phyloP scores from a whole-genome alignment of 768 basidiomycete genomes.

The Clitopilus hobsonii region DNA sequence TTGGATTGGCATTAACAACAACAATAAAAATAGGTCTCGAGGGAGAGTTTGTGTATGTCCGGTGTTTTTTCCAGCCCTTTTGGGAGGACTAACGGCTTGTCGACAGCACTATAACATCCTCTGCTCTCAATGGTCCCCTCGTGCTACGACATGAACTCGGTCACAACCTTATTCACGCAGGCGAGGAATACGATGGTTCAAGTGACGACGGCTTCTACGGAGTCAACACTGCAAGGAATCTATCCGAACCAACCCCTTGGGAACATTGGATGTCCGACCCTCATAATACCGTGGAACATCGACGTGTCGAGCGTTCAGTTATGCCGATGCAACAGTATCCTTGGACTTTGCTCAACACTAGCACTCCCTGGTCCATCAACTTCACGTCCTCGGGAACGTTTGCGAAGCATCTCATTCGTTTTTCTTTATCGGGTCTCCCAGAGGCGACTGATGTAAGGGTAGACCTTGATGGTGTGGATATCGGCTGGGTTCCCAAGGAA shows the following conservation, averaged over 20 bases:
- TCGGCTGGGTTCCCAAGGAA: conserved; percentile 54
- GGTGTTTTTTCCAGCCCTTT: background rate
- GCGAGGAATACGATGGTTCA: conserved; percentile 83
- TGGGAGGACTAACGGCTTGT: background rate
- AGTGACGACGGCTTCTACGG: conserved; percentile 58
- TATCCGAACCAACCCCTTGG: conserved; percentile 51
- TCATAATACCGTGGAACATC: conserved; percentile 11
- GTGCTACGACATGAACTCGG: conserved; percentile 79
- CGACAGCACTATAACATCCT: conserved; percentile 68
- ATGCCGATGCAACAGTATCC: conserved; percentile 77
- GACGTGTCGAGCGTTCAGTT: conserved; percentile 58
- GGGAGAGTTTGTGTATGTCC: conserved; percentile 71
- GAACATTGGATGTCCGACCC: conserved; percentile 58
- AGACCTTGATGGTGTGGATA: conserved; percentile 53
- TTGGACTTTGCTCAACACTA: conserved; percentile 67
- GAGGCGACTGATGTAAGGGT: conserved; percentile 46
- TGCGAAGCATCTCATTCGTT: conserved; percentile 54
- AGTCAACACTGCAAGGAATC: conserved; percentile 50
- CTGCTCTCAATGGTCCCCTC: conserved; percentile 67
- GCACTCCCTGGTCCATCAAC: conserved; percentile 48
- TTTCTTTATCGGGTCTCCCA: conserved; percentile 73
- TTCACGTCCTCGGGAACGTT: conserved; percentile 67
- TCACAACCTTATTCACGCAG: conserved; percentile 73
- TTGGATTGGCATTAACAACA: background rate
- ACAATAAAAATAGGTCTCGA: conserved; percentile 52